Base-by-base conservation (phyloP, 495 filamentous ascomycete species). In the Penicillium daleae region DNA sequence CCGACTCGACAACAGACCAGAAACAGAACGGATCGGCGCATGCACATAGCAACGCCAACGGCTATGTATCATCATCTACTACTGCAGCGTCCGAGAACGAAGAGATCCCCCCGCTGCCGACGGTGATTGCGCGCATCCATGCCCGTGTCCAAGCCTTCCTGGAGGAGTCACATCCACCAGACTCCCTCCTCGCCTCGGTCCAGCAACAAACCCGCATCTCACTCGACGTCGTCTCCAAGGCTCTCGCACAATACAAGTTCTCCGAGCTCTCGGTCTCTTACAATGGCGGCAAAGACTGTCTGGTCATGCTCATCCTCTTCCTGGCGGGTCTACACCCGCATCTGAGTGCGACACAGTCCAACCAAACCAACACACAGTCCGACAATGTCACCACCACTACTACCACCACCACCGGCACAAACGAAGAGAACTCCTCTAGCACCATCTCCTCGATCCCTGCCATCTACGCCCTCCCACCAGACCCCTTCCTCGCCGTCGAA, bases 231-330 rank as follows among this genome's bases (percentile, higher is more conserved):
- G 85, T 97, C 29, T 78, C 84, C 51, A 82, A 89, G 60, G 91
- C 92, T 2, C 76, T 97, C 58, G 70, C 81, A 55, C 78, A 79
- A 66, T 97, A 96, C 71, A 82, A 83, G 83, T 85, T 89, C 57
- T 80, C 88, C 51, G 83, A 96, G 65, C 81, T 98, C 50, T 92
- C 94, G 10, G 81, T 99, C 60, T 96, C 96, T 51, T 99, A 97
- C 73, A 99, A 99, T 66, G 95, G 95, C 77, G 95, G 95, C 48
- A 99, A 99, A 75, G 95, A 99, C 85, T 99, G 95, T 70, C 87
- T 97, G 26, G 91, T 97, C 59, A 87, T 97, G 10, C 83, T 98
- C n/a, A 80, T 98, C 66, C 82, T 97, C 60, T 92, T 94, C 76
- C 87, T 98, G 66, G 86, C 88, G 63, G 85, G 86, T 59, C 82